These are phyloP conservation scores for Trichophyton simii DNA, from an alignment of 2,329 filamentous ascomycete genomes.

Conservation along the genomic window DNA sequence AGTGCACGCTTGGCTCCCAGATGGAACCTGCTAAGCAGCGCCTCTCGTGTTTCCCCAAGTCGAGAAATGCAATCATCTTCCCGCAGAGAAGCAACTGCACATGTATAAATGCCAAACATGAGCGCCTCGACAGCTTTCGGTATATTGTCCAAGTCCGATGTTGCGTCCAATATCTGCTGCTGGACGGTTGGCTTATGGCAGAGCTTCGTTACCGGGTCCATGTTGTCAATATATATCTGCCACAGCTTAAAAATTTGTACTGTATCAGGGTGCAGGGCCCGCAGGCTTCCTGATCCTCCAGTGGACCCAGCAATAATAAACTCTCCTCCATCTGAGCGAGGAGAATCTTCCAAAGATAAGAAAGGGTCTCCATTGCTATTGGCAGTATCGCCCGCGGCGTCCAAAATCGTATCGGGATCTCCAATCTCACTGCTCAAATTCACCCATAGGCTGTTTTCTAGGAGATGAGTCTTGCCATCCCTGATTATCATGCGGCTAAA, in stretches of 20 bases:
- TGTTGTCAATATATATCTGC: constrained; percentile 19
- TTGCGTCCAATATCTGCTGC: constrained; percentile 33
- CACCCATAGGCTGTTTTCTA: not conserved
- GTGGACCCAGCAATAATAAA: not conserved
- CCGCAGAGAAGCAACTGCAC: constrained; percentile 38
- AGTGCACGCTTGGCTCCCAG: constrained; percentile 46
- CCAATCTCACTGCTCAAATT: not conserved
- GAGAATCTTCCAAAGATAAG: not conserved
- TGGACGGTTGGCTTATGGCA: constrained; percentile 42
- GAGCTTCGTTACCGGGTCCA: constrained; percentile 46
- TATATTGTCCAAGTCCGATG: constrained; percentile 39
- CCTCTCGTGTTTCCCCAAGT: constrained; percentile 18
- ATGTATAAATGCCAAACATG: constrained; percentile 48
- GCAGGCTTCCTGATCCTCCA: not conserved
- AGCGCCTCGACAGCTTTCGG: constrained; percentile 41
- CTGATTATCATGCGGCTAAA: not conserved
- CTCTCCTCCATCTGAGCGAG: not conserved
- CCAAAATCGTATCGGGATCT: not conserved
- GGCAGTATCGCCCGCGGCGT: not conserved
- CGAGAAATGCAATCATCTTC: constrained; percentile 24
- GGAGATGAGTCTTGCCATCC: not conserved
- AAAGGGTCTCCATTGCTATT: not conserved
- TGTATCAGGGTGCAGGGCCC: constrained; percentile 6
- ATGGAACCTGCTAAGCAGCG: constrained; percentile 41
- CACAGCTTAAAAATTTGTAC: constrained; percentile 13